These are phyloP conservation scores for Hippophae tibetana DNA, from an alignment of 306 rosid species.

Conservation along the genomic window DNA sequence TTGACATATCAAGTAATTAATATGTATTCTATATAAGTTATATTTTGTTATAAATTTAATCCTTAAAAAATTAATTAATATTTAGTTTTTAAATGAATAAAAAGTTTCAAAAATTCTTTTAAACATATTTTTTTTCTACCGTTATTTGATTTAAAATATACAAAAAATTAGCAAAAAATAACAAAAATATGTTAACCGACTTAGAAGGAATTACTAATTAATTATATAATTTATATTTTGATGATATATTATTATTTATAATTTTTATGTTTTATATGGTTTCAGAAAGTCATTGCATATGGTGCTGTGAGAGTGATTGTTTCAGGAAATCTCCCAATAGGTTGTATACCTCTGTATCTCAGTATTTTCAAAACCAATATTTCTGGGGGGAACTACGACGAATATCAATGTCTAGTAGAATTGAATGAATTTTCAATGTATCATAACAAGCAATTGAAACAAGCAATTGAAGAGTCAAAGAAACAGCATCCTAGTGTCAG, in stretches of 20 bases:
- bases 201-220: too few relatives aligned
- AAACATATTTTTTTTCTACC: too few relatives aligned
- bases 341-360: conserved; percentile 15
- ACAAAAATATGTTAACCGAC: too few relatives aligned
- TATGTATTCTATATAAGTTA: too few relatives aligned
- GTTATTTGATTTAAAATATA: too few relatives aligned
- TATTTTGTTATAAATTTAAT: too few relatives aligned
- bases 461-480: conserved; percentile 8
- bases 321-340: conserved; percentile 17
- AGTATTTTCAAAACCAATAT: conserved; percentile 4
- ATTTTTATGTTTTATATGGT: neutral
- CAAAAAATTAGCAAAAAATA: too few relatives aligned
- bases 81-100: too few relatives aligned
- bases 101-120: too few relatives aligned
- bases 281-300: conserved; percentile 9
- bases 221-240: neutral
- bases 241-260: neutral
- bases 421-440: conserved; percentile 5
- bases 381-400: conserved; percentile 6
- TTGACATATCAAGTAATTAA: too few relatives aligned
- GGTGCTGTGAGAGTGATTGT: conserved; percentile 16
- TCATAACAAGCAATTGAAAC: conserved; percentile 14
- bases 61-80: too few relatives aligned
- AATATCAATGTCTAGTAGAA: conserved; percentile 2
- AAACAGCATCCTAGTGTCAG: conserved; percentile 7